Conservation (phyloP, 805 yeast genomes). For the Kazachstania viticola region DNA sequence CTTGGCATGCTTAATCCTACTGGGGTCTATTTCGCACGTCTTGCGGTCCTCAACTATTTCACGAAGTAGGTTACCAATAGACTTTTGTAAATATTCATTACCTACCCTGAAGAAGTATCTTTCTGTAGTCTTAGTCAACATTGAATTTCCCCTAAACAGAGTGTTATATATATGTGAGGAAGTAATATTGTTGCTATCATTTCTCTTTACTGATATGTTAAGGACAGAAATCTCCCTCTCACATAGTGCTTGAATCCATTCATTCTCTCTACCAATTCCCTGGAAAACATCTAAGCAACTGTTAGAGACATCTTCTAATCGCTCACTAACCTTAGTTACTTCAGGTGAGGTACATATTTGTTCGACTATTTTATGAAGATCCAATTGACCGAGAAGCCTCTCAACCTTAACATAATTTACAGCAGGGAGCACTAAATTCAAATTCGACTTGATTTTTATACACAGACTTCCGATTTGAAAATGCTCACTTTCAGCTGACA, state of each 20-base stretch:
- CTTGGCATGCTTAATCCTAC: conserved; percentile 32
- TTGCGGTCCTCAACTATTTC: conserved; percentile 39
- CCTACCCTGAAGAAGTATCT: conserved; percentile 67
- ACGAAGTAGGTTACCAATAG: conserved; percentile 58
- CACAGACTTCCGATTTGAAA: conserved; percentile 47
- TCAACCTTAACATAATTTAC: conserved; percentile 51
- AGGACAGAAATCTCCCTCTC: conserved; percentile 47
- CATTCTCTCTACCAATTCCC: conserved; percentile 51
- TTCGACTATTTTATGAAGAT: conserved; percentile 41
- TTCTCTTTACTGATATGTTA: conserved; percentile 14
- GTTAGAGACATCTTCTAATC: conserved; percentile 41
- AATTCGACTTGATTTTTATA: conserved; percentile 37
- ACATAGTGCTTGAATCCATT: conserved; percentile 63
- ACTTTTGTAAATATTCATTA: conserved; percentile 59
- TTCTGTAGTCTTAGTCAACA: conserved; percentile 74
- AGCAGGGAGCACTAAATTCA: conserved; percentile 50
- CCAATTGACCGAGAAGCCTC: conserved; percentile 42
- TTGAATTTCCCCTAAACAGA: conserved; percentile 74
- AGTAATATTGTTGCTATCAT: conserved; percentile 11
- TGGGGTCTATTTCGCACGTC: conserved; percentile 77
- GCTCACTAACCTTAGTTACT: neutral
- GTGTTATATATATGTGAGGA: conserved; percentile 38
- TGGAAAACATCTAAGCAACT: conserved; percentile 68
- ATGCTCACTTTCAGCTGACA: conserved; percentile 26
- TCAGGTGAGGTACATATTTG: no score